Evolutionary conservation across 2,329 filamentous ascomycete genomes (phyloP), one percentile per base, ranked within the genome.

Genomic region (Clonostachys rosea): DNA sequence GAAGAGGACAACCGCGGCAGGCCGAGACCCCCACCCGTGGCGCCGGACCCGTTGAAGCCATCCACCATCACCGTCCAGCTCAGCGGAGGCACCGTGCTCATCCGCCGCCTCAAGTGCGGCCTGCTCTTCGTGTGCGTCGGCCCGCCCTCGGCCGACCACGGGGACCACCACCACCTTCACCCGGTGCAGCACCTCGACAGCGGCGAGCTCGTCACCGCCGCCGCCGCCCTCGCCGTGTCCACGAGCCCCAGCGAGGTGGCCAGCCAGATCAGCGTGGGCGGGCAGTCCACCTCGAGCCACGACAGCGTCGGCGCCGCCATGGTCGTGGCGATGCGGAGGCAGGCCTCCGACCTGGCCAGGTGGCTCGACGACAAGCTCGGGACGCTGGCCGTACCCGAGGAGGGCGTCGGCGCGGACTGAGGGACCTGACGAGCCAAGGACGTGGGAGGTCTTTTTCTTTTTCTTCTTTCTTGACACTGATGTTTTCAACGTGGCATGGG

Each of bases 71-170:
- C 78, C 1, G 72, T 84, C 34, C 79, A 85, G 63, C 74, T 86
- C 43, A 70, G 71, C 33, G 78, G 72, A 44, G 74, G 76, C 34
- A 75, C 83, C 33, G 73, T 86, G 54, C 74, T 84, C 17, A 78
- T 86, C 47, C 70, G 79, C 11, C 68, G 70, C 3, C 66, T 86
- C 34, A 69, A 67, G 39, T 84, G 80, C 60, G 79, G 79, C 16
- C 69, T 86, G 42, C 67, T 86, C 36, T 81, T 86, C 52, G 76
- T 84, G 42, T 82, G 78, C 54, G 73, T 84, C 39, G 81, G 80
- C 0, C 70, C 76, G 2, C 58, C 69, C 42, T 47, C 52, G 12
- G 49, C 34, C 3, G 40, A 42, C 40, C 52, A 49, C 34, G 36
- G 14, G 36, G 52, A 52, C n/a, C 55, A 57, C 34, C 69, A 4